Evolutionary conservation across 2,329 filamentous ascomycete species (phyloP).

Genomic region (Lasiodiplodia sp.): DNA sequence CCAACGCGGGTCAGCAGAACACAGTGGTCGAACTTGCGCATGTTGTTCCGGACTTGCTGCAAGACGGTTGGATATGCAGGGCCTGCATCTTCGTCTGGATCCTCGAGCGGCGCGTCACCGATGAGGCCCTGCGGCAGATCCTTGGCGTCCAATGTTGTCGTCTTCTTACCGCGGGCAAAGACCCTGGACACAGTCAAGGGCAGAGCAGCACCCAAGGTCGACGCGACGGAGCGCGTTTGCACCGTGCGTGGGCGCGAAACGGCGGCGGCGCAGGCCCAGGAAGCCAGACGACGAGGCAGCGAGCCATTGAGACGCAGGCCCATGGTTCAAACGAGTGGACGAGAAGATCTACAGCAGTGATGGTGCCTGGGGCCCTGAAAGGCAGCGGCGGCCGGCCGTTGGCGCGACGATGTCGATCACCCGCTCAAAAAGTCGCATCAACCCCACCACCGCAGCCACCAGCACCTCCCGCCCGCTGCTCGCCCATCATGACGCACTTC

Average conservation of each 20-base stretch:
- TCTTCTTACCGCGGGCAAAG: constrained; percentile 40
- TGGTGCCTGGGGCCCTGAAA: neutral
- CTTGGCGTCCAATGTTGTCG: constrained; percentile 42
- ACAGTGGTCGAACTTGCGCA: constrained; percentile 89
- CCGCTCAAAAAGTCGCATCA: constrained; percentile 24
- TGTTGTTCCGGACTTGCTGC: constrained; percentile 85
- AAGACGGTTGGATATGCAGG: constrained; percentile 85
- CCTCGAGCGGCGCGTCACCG: constrained; percentile 50
- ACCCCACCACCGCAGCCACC: constrained; percentile 16
- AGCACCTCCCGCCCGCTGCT: neutral
- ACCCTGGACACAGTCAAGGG: constrained; percentile 32
- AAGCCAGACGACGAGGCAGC: neutral
- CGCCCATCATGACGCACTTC: constrained; percentile 70
- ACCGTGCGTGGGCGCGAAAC: neutral
- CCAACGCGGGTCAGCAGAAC: constrained; percentile 91
- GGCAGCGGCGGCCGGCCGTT: neutral
- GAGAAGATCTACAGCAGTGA: neutral
- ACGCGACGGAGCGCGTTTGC: constrained; percentile 18
- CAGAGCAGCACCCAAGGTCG: neutral
- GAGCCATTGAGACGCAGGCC: constrained; percentile 11
- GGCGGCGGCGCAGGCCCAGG: neutral
- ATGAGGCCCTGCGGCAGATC: constrained; percentile 65
- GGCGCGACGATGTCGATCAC: constrained; percentile 13
- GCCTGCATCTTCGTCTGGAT: constrained; percentile 54
- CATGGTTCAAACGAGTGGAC: neutral